Base-by-base conservation (phyloP, 192 early-diverging fungal species). In the Rhizophagus sp. region DNA sequence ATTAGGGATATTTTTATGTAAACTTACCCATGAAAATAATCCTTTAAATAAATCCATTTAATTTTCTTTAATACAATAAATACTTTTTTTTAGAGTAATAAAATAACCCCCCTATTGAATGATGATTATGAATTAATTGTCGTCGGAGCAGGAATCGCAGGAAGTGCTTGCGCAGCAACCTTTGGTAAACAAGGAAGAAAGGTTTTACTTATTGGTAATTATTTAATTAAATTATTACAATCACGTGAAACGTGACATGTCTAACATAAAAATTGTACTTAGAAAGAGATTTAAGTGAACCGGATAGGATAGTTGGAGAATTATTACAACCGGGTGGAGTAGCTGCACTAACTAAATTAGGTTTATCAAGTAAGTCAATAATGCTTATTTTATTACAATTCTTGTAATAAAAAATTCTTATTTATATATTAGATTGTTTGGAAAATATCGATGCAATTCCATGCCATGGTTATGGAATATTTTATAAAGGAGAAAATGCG, bases 261-360 rank as follows among this genome's bases (percentile, higher is more conserved):
- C 44, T 27, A 27, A 47, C 47, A 4, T 50, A 30, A 24, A 69
- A 41, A 24, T 19, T 39, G 2, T 36, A 33, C 17, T 15, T 89
- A 76, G 98, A 99, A 82, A 88, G 97, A 78, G 97, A 96, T 83
- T 91, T 96, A 90, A 88, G 68, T 77, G 95, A 98, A 83, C 98
- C 98, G 3, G 96, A 99, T 86, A 94, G 98, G 62, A 98, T 99
- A 79, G 98, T 99, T 27, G 98, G 98, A 39, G 98, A 99, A 84
- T 85, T 98, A 41, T 87, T 99, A 84, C 98, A 99, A 84, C 98
- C 98, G 19, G 93, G 96, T 11, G 98, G 98, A 71, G 89, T 95
- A 70, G 89, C 92, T 79, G 95, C 96, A 25, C 85, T 99, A 39
- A 84, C 90, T 66, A 76, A 86, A 65, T 87, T 99, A 10, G 96